Base-by-base conservation (phyloP, 139 green algal genomes). In the Chlamydomonas sp. region DNA sequence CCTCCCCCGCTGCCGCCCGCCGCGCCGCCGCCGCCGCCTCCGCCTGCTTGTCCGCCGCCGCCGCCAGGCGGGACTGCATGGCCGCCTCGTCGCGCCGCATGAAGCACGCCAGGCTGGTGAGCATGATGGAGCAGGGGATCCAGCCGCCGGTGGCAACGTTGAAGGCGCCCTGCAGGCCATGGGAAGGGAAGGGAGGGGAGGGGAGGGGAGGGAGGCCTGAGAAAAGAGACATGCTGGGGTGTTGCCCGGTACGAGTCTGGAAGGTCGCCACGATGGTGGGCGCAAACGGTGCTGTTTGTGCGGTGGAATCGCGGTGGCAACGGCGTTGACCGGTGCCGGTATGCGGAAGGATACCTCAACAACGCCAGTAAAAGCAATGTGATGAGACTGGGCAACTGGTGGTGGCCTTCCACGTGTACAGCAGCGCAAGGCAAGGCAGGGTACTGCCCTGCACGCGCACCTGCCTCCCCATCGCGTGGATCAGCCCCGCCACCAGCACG, bases 61-160 rank as follows among this genome's bases (percentile, higher is more conserved):
- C 2, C 3, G 72, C 62, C 31, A 87, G 72, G 3, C 88, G 76
- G 49, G 79, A 20, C 86, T 95, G 90, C 91, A 95, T 93, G 10
- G 85, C 87, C 6, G 78, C 89, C 89, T 96, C 95, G 79, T 97
- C 95, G 3, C 79, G 73, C 5, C 87, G 77, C 63, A 96, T 89
- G 15, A 14, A 87, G 61, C 87, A 84, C 15, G 76, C 88, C 12
- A 93, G 80, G 15, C 67, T 57, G 4, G 71, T 18, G 2, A 98
- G 75, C 77, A 97, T 80, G 18, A 96, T 1, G 20, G 94, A 95
- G 81, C 95, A 97, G 0, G 94, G 95, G 0, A 98, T 79, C 96
- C 96, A 98, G 69, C 93, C 92, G 6, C 72, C 86, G 6, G 95
- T 91, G 17, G 94, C 90, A 0, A 96, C 15, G 79, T 97, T 97